These are phyloP conservation scores for Novymonas esmeraldas DNA, from an alignment of 208 protist species.

Conservation along the genomic window DNA sequence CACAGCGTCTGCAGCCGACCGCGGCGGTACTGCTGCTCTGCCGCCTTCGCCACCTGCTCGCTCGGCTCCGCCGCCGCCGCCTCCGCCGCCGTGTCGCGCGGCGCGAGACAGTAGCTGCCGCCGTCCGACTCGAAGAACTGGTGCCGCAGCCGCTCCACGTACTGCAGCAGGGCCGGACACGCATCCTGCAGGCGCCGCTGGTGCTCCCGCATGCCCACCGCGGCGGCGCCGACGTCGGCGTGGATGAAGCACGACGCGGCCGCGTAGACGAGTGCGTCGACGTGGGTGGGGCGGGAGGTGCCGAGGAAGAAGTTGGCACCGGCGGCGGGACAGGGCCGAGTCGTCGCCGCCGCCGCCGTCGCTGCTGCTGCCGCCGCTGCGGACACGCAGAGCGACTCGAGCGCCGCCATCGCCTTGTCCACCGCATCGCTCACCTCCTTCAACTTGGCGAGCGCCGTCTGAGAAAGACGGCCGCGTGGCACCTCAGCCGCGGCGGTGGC, in stretches of 20 bases:
- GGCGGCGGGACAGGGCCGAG: constrained; percentile 24
- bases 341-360: constrained; percentile 1
- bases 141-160: constrained; percentile 75
- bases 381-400: constrained; percentile 27
- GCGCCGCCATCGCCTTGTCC: constrained; percentile 52
- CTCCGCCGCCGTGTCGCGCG: constrained; percentile 7
- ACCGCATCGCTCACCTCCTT: constrained; percentile 53
- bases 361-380: too few relatives aligned
- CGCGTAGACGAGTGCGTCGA: constrained; percentile 78
- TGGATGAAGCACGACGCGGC: constrained; percentile 77
- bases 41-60: constrained; percentile 5
- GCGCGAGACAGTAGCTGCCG: constrained; percentile 66
- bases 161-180: constrained; percentile 65
- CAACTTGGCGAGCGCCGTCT: constrained; percentile 38
- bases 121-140: constrained; percentile 82
- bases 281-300: constrained; percentile 50
- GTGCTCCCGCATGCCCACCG: not conserved
- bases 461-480: constrained; percentile 20
- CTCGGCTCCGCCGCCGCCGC: constrained; percentile 6
- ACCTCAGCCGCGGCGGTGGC: constrained; percentile 4
- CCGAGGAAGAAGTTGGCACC: constrained; percentile 67
- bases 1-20: constrained; percentile 56
- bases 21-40: constrained; percentile 52
- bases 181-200: constrained; percentile 58
- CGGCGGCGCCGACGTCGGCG: constrained; percentile 48